Evolutionary conservation across 2,329 filamentous ascomycete species (phyloP).

Genomic region (Thelonectria olida): DNA sequence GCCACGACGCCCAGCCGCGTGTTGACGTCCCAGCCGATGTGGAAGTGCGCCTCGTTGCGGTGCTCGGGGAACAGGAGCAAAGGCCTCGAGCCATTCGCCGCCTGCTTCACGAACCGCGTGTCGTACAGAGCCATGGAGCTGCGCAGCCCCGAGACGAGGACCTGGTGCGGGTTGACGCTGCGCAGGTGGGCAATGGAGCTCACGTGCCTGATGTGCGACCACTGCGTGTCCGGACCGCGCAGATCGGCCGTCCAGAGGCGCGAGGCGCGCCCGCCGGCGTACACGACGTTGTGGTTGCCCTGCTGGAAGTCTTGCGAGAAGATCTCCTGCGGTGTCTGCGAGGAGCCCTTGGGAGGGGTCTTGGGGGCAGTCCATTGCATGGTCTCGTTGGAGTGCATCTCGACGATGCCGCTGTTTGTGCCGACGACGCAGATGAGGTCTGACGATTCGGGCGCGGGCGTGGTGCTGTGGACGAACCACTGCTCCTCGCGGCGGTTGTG

Average conservation of each 20-base stretch:
- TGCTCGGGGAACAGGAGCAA: slow-evolving; percentile 60
- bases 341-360: slow-evolving; percentile 24
- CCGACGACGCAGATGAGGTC: slow-evolving; percentile 57
- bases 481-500: slow-evolving; percentile 34
- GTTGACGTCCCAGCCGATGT: slow-evolving; percentile 63
- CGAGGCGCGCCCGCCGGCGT: slow-evolving; percentile 62
- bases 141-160: slow-evolving; percentile 62
- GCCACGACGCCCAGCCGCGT: slow-evolving; percentile 59
- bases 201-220: slow-evolving; percentile 46
- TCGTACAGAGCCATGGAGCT: slow-evolving; percentile 66
- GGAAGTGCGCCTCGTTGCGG: slow-evolving; percentile 57
- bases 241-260: slow-evolving; percentile 57
- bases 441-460: slow-evolving; percentile 52
- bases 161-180: slow-evolving; percentile 57
- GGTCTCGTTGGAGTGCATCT: slow-evolving; percentile 44
- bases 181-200: slow-evolving; percentile 60
- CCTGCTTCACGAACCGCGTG: slow-evolving; percentile 52
- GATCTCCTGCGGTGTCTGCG: slow-evolving; percentile 47
- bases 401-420: slow-evolving; percentile 57
- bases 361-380: slow-evolving; percentile 47
- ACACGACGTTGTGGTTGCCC: slow-evolving; percentile 54
- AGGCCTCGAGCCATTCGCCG: slow-evolving; percentile 43
- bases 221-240: slow-evolving; percentile 47
- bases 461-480: slow-evolving; percentile 52
- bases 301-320: slow-evolving; percentile 60